phyloP scores from a whole-genome alignment of 176 grass and related monocot genomes.

The Bonia amplexicaulis region DNA sequence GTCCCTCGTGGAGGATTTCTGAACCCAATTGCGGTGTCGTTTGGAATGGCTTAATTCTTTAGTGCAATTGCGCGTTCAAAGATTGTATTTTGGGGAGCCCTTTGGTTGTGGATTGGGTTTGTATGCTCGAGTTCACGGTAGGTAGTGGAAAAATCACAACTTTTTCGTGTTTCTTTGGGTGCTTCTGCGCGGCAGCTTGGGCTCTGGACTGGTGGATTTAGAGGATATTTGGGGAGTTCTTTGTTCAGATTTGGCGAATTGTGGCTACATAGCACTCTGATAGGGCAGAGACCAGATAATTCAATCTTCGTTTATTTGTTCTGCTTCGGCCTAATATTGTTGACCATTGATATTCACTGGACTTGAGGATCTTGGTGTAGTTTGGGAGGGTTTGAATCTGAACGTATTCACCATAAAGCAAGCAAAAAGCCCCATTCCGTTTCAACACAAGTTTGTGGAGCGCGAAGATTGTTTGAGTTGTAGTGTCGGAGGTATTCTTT shows the following conservation, averaged over 20 bases:
- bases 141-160: not conserved
- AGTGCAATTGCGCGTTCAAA: not conserved
- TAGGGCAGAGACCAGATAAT: not conserved
- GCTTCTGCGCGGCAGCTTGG: not conserved
- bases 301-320: not conserved
- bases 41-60: not conserved
- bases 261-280: not conserved
- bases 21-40: not conserved
- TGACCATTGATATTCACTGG: not conserved
- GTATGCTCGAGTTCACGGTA: not conserved
- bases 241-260: not conserved
- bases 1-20: not conserved
- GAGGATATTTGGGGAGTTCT: not conserved
- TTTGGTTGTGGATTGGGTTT: not conserved
- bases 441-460: not conserved
- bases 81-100: not conserved
- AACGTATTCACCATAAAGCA: not conserved
- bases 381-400: not conserved
- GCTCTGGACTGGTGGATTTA: not conserved
- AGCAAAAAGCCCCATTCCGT: not conserved
- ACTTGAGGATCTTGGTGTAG: not conserved
- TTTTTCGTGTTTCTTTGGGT: not conserved
- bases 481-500: not conserved
- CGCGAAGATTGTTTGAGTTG: not conserved
- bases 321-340: not conserved